Evolutionary conservation across 805 yeast species (phyloP).

Genomic region (Schizosaccharomyces osmophilus): DNA sequence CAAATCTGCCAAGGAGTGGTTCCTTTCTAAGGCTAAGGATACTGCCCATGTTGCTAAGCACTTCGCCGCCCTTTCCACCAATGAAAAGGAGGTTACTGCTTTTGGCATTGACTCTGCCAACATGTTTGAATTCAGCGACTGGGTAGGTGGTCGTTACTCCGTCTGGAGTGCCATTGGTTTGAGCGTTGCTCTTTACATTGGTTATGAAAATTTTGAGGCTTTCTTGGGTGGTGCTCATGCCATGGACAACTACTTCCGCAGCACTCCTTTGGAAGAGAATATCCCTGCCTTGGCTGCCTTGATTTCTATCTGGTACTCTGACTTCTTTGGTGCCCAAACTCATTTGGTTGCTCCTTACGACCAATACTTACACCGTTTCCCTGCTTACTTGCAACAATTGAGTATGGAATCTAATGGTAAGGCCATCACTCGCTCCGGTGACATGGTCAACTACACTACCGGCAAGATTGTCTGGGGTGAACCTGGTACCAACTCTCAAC

Average conservation of each 20-base stretch:
- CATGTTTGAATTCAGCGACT: slow-evolving; percentile 94
- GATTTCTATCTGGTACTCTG: slow-evolving; percentile 92
- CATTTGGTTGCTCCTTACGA: slow-evolving; percentile 96
- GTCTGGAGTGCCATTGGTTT: slow-evolving; percentile 98
- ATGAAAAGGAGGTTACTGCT: slow-evolving; percentile 69
- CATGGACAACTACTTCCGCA: slow-evolving; percentile 69
- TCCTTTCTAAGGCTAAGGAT: slow-evolving; percentile 47
- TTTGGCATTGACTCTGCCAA: slow-evolving; percentile 93
- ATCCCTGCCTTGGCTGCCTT: slow-evolving; percentile 86
- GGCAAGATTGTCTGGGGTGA: slow-evolving; percentile 93
- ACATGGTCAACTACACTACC: slow-evolving; percentile 79
- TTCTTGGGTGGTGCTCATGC: slow-evolving; percentile 96
- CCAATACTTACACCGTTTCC: slow-evolving; percentile 96
- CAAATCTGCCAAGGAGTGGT: slow-evolving; percentile 85
- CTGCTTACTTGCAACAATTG: slow-evolving; percentile 95
- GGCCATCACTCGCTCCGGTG: slow-evolving; percentile 79
- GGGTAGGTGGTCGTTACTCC: slow-evolving; percentile 99
- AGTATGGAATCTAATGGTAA: slow-evolving; percentile 99
- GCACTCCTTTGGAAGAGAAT: slow-evolving; percentile 69
- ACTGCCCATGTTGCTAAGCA: slow-evolving; percentile 70
- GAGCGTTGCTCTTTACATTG: slow-evolving; percentile 82
- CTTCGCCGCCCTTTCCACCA: slow-evolving; percentile 89
- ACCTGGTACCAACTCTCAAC: slow-evolving; percentile 97
- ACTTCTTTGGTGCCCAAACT: slow-evolving; percentile 93
- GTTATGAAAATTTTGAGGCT: slow-evolving; percentile 75